A percentile compares a stretch with the other conserved stretches of the same genome.
phyloP scores from a whole-genome alignment of 495 filamentous ascomycete genomes.

The Aspergillus olivimuriae region DNA sequence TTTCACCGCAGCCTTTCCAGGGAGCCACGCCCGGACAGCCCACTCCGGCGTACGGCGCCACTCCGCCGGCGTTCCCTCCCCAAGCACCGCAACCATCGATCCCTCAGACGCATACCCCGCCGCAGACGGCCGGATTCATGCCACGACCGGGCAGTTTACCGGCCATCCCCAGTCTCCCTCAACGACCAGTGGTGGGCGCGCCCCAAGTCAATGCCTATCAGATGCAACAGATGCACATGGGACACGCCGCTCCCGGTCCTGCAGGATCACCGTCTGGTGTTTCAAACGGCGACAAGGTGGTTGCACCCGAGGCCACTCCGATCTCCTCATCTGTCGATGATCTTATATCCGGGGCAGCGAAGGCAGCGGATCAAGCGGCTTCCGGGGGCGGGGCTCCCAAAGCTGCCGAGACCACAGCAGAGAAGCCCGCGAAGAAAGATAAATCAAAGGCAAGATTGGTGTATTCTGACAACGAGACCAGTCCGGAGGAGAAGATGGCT shows the following conservation, averaged over 20 bases:
- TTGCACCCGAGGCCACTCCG: constrained; percentile 15
- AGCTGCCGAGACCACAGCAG: constrained; percentile 28
- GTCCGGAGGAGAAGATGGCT: constrained; percentile 86
- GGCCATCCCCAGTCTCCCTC: constrained; percentile 53
- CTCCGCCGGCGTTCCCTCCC: constrained; percentile 28
- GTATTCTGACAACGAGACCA: constrained; percentile 70
- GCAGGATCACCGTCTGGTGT: constrained; percentile 20
- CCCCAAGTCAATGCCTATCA: constrained; percentile 51
- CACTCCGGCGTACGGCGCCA: constrained; percentile 21
- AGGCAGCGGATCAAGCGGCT: constrained; percentile 29
- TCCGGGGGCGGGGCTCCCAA: constrained; percentile 14
- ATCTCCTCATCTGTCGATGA: constrained; percentile 56
- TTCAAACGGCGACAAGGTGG: constrained; percentile 33
- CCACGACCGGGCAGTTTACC: constrained; percentile 48
- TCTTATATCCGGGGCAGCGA: constrained; percentile 42
- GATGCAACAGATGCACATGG: constrained; percentile 61
- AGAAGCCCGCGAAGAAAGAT: constrained; percentile 57
- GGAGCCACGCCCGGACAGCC: constrained; percentile 17
- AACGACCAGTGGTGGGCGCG: constrained; percentile 54
- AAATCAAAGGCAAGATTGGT: constrained; percentile 69
- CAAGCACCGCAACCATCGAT: constrained; percentile 31
- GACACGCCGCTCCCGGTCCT: constrained; percentile 32
- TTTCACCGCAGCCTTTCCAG: constrained; percentile 39
- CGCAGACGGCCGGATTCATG: constrained; percentile 32
- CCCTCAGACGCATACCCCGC: constrained; percentile 34